Evolutionary conservation across 2,329 filamentous ascomycete species (phyloP).

Genomic region (Pleurostoma richardsiae): DNA sequence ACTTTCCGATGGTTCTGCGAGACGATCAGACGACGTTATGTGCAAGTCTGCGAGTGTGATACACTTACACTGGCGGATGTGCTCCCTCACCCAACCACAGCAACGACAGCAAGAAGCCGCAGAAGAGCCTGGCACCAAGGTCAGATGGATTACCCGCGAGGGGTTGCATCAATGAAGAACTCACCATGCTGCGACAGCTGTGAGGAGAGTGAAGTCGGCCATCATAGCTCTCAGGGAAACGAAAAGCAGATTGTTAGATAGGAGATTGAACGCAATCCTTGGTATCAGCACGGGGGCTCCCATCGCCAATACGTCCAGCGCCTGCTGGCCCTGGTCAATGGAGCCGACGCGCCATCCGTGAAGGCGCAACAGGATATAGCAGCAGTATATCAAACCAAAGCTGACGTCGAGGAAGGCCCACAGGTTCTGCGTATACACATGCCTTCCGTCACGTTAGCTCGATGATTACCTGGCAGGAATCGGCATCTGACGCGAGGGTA

Average conservation of each 20-base stretch:
- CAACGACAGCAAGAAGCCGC: constrained; percentile 74
- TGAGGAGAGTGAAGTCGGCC: constrained; percentile 76
- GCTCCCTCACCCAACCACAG: constrained; percentile 68
- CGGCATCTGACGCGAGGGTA: too few relatives aligned
- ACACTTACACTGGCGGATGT: constrained; percentile 44
- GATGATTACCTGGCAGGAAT: too few relatives aligned
- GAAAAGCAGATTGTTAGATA: constrained; percentile 82
- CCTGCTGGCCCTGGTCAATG: constrained; percentile 53
- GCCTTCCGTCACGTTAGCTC: constrained; percentile 36
- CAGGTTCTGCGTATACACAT: constrained; percentile 80
- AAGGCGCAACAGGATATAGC: constrained; percentile 64
- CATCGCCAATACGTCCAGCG: constrained; percentile 73
- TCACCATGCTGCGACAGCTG: constrained; percentile 66
- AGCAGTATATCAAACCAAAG: constrained; percentile 66
- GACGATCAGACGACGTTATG: not conserved
- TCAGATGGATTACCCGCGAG: not conserved
- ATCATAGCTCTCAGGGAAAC: constrained; percentile 80
- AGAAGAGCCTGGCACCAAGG: constrained; percentile 54
- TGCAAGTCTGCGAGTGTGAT: too few relatives aligned
- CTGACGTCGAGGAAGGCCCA: constrained; percentile 84
- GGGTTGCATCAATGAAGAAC: constrained; percentile 1
- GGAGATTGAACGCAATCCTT: constrained; percentile 73
- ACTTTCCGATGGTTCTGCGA: constrained; percentile 64
- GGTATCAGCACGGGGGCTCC: constrained; percentile 74
- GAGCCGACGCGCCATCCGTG: constrained; percentile 52